phyloP scores from a whole-genome alignment of 331 rosid species.

The Ulmus americana region DNA sequence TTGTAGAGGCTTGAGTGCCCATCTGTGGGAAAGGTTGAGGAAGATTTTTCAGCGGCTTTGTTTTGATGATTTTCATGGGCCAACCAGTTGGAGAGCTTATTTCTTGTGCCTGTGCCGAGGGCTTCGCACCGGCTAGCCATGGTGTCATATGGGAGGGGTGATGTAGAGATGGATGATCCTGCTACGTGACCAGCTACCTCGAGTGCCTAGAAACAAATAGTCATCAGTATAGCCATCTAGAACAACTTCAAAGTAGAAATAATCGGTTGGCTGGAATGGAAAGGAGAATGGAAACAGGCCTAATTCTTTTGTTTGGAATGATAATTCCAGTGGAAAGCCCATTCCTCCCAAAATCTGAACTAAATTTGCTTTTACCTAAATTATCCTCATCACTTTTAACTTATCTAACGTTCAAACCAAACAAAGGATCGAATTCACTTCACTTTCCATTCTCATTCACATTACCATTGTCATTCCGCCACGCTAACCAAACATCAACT shows the following conservation, averaged over 20 bases:
- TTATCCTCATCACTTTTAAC: no score
- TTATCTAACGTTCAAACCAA: no score
- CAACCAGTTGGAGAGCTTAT: slow-evolving; percentile 85
- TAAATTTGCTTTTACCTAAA: no score
- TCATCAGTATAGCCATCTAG: neutral
- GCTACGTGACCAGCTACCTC: slow-evolving; percentile 97
- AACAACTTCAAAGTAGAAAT: neutral
- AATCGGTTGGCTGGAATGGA: no score
- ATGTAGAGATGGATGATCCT: slow-evolving; percentile 65
- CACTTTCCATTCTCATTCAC: no score
- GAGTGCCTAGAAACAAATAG: slow-evolving; percentile 55
- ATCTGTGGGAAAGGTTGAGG: slow-evolving; percentile 31
- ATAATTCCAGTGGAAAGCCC: no score
- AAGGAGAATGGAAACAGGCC: no score
- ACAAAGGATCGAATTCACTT: no score
- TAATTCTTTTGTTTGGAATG: no score
- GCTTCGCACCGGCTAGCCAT: slow-evolving; percentile 94
- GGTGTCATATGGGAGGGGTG: slow-evolving; percentile 80
- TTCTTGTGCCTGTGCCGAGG: slow-evolving; percentile 79
- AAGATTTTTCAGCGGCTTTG: slow-evolving; percentile 31
- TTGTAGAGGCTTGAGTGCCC: slow-evolving; percentile 44
- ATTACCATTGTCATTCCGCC: no score
- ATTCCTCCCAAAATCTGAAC: no score
- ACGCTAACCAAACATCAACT: no score
- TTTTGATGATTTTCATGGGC: slow-evolving; percentile 55